Evolutionary conservation across 208 protist genomes (phyloP), one percentile per base, ranked within the genome.

Genomic region (Acanthamoeba triangularis): DNA sequence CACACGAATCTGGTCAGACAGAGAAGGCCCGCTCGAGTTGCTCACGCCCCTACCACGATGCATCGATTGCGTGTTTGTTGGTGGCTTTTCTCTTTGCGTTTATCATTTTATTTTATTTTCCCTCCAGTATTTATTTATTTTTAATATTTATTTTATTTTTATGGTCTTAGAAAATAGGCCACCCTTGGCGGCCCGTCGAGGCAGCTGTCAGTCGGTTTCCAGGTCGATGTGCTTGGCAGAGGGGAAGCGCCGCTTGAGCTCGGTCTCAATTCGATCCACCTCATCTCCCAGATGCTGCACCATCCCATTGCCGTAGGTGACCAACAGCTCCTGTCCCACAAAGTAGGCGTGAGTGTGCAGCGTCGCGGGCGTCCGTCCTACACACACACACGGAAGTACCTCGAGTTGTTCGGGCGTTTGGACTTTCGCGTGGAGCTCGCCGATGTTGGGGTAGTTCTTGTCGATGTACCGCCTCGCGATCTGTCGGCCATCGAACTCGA

Each of bases 401-500:
- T 92, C 85, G 37, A 92, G 63, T 35, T 92, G 35, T 74, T 54
- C 59, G 4, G 85, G 54, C 0, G 85, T 74, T 23, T 92, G 14
- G 4, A 92, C 41, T 2, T 13, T 92, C 37, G n/a, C 54, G 54
- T 76, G 63, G 14, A 92, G 37, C 28, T 23, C 16, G 11, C 7
- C 37, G 16, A 92, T 30, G 35, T 92, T 54, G 37, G 85, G 85
- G 33, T 92, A 92, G 33, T 74, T 35, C 41, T 92, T 67, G 18
- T 74, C 59, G 13, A 92, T 37, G 85, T 92, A 92, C 23, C 59
- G n/a, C n/a, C 41, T 49, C 6, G 56, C 59, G 16, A 92, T 92
- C 85, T 67, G 59, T 37, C 41, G n/a, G n/a, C 85, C 85, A 74
- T 92, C 85, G 74, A 92, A 92, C 85, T 92, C 85, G 33, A 92